Evolutionary conservation across 352 stramenopile genomes (phyloP).

Genomic region (Globisporangium orthogonon): DNA sequence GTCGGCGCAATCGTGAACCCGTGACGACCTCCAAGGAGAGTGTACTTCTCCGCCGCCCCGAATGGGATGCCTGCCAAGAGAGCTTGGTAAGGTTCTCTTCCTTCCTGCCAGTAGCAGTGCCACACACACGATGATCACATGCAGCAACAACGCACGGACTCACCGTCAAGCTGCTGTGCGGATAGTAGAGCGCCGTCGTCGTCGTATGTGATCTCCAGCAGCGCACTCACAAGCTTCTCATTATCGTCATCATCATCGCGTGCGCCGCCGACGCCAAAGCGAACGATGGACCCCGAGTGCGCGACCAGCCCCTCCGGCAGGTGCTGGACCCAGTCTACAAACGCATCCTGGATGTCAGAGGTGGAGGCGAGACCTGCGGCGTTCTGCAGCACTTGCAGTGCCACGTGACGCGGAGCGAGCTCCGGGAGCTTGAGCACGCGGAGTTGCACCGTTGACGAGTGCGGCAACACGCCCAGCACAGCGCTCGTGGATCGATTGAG

Average conservation of each 20-base stretch:
- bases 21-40: conserved; percentile 33
- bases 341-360: conserved; percentile 22
- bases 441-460: conserved; percentile 23
- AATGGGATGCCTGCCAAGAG: conserved; percentile 30
- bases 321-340: conserved; percentile 22
- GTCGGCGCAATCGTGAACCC: conserved; percentile 20
- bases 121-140: too few species aligned
- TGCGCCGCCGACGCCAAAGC: conserved; percentile 5
- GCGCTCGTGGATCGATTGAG: conserved; percentile 22
- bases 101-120: too few species aligned
- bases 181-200: conserved; percentile 24
- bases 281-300: conserved; percentile 29
- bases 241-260: neutral
- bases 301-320: conserved; percentile 16
- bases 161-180: conserved; percentile 45
- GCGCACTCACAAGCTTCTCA: conserved; percentile 15
- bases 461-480: conserved; percentile 14
- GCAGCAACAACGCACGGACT: neutral
- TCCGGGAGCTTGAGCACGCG: conserved; percentile 53
- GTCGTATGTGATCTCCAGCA: conserved; percentile 39
- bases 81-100: neutral
- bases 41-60: conserved; percentile 53
- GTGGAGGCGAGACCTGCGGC: neutral
- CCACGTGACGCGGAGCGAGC: conserved; percentile 22
- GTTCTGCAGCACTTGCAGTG: conserved; percentile 17